Base-by-base conservation (phyloP, 148 eudicot genomes). In the Beta vulgaris region DNA sequence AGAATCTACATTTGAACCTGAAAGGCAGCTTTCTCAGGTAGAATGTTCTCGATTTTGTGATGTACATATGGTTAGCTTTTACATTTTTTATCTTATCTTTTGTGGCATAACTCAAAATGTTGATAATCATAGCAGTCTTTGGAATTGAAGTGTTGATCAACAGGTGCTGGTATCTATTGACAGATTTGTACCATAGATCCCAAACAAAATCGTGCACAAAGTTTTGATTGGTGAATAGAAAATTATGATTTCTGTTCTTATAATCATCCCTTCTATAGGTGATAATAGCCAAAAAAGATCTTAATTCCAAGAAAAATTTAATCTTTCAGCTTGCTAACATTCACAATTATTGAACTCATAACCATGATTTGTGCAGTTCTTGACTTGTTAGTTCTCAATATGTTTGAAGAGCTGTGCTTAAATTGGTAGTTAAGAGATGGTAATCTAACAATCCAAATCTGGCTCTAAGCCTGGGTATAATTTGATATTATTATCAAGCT, bases 21-120 rank as follows among this genome's bases (percentile, higher is more conserved):
- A 76, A 43, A 35, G 36, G 65, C 32, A 57, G 18, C 44, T 36
- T 46, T 54, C 73, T 18, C 31, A 58, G 83, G 83, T 80, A 80
- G 70, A 66, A 37, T 34, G 19, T 21, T 55, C 39, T 76, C 48
- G 26, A 46, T 36, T 1, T 71, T 18, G 51, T n/a, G n/a, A n/a
- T n/a, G n/a, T n/a, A n/a, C 66, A 21, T 68, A 36, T 29, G 32
- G 55, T 68, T 61, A 75, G 36, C 69, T 35, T 69, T 53, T 60
- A 32, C 48, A 36, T 28, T 43, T 42, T 12, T 36, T 28, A 54
- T 43, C 25, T 31, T 72, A 15, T 29, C 11, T 49, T 53, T 55
- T 65, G 53, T 71, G 70, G 39, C 72, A 4, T 64, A n/a, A 15
- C 46, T 74, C n/a, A 49, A 32, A 16, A 1, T 29, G 55, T 2